A percentile compares a stretch with the other conserved stretches of the same genome.
phyloP scores from a whole-genome alignment of 2,329 filamentous ascomycete genomes.

The Epichloe glyceriae region DNA sequence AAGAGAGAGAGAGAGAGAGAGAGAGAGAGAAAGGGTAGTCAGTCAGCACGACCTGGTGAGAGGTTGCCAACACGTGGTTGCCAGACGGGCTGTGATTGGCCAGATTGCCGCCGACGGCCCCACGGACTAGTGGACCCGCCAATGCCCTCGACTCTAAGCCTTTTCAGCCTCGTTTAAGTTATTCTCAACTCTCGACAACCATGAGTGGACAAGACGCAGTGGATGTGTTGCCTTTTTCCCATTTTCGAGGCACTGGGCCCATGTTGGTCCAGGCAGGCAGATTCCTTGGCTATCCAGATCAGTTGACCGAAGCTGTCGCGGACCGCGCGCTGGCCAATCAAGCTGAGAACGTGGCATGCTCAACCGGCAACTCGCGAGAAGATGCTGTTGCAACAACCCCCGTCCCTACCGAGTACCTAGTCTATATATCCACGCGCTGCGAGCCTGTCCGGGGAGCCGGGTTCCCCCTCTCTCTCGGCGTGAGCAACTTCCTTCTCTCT shows the following conservation, averaged over 20 bases:
- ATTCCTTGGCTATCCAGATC: neutral
- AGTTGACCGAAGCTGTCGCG: neutral
- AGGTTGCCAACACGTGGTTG: neutral
- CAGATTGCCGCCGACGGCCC: too few relatives aligned
- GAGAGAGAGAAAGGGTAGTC: too few relatives aligned
- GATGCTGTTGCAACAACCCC: neutral
- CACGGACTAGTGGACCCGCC: neutral
- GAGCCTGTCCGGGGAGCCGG: neutral
- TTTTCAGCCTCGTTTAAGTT: neutral
- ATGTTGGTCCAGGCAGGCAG: too few relatives aligned
- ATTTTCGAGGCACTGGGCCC: neutral
- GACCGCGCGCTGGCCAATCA: neutral
- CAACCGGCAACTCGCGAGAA: too few relatives aligned
- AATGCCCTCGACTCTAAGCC: neutral
- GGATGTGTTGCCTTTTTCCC: too few relatives aligned
- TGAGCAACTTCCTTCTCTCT: neutral
- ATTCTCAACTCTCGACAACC: neutral
- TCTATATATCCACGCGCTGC: neutral
- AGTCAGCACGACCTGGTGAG: neutral
- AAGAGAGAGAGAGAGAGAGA: too few relatives aligned
- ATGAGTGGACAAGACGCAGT: neutral
- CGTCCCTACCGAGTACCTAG: neutral
- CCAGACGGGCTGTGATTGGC: neutral
- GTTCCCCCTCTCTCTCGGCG: neutral
- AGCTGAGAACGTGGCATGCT: neutral